Evolutionary conservation across 805 yeast genomes (phyloP).

Genomic region (Spathaspora hagerdaliae): DNA sequence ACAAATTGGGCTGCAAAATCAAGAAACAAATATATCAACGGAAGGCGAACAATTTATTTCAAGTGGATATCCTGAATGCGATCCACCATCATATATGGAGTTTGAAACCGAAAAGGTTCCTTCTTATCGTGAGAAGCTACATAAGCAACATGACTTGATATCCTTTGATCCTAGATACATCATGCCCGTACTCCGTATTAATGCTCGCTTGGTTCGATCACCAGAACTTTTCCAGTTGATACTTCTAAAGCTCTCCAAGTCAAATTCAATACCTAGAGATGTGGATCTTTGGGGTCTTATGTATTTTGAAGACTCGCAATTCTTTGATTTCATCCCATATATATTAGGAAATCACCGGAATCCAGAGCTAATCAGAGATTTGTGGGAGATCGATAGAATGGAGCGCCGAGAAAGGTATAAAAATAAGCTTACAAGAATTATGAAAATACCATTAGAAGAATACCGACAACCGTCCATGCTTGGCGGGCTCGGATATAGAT

Average conservation of each 20-base stretch:
- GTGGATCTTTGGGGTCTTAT: slow-evolving; percentile 21
- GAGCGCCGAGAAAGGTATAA: background rate
- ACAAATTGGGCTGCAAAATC: too few species aligned
- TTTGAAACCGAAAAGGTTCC: slow-evolving; percentile 10
- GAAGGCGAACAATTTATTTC: too few species aligned
- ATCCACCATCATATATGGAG: too few species aligned
- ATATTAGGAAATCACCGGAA: background rate
- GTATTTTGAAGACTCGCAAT: background rate
- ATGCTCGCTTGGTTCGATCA: slow-evolving; percentile 14
- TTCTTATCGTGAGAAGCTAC: slow-evolving; percentile 21
- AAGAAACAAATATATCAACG: too few species aligned
- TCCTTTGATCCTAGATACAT: slow-evolving; percentile 25
- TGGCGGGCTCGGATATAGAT: too few species aligned
- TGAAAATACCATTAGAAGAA: too few species aligned
- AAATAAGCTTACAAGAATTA: background rate
- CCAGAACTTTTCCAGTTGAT: slow-evolving; percentile 6
- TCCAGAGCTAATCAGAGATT: background rate
- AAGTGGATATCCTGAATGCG: too few species aligned
- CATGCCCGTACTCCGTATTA: slow-evolving; percentile 20
- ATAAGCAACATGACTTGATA: slow-evolving; percentile 19
- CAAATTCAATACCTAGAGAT: slow-evolving; percentile 19
- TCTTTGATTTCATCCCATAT: background rate
- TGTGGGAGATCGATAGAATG: background rate
- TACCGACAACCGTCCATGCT: too few species aligned
- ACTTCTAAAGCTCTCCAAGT: slow-evolving; percentile 16